Conservation (phyloP, 2,329 filamentous ascomycete species). For the Fulvia fulva region DNA sequence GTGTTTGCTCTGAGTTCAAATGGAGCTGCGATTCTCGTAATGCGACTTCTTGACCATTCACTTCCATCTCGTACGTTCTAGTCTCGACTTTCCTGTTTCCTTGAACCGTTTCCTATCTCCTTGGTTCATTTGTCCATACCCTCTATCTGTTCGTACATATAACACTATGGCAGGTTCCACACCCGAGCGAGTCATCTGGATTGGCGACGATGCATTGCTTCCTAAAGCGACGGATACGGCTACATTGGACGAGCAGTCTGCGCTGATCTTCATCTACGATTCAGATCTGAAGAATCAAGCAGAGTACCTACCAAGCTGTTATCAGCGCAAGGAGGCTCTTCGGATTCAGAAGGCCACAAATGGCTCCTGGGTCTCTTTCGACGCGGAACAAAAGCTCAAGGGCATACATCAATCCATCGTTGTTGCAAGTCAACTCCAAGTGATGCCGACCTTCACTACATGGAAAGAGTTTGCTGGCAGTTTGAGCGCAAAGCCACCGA, state of each 20-base stretch:
- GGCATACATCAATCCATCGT: neutral
- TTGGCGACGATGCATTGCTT: neutral
- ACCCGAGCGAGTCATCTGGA: neutral
- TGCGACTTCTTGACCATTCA: too few species aligned
- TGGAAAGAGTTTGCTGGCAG: neutral
- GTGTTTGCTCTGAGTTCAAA: too few species aligned
- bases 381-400: neutral
- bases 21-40: too few species aligned
- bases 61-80: too few species aligned
- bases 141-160: too few species aligned
- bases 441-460: neutral
- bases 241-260: neutral
- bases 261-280: neutral
- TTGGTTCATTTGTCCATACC: too few species aligned
- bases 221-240: neutral
- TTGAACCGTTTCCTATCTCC: too few species aligned
- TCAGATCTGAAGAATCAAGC: neutral
- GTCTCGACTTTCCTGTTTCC: too few species aligned
- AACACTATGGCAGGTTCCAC: neutral
- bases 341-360: neutral
- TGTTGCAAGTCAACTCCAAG: neutral
- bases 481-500: neutral
- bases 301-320: neutral
- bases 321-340: neutral
- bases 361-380: neutral